phyloP scores from a whole-genome alignment of 805 yeast species.

The Nakazawaea pomicola region DNA sequence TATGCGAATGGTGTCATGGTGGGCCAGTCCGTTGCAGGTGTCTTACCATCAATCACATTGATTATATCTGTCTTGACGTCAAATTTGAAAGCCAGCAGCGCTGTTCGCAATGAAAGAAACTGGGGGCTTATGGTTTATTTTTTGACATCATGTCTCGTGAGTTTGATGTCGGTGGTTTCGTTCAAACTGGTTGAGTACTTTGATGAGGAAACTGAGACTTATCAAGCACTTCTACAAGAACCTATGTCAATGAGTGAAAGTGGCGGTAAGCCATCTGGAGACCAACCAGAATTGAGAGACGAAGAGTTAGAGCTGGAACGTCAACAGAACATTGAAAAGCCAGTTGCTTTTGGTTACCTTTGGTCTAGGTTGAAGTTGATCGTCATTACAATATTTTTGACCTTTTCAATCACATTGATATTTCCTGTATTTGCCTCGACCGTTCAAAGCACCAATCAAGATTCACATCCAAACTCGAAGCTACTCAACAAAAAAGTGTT shows the following conservation, averaged over 20 bases:
- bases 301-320: neutral
- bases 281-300: neutral
- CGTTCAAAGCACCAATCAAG: conserved; percentile 44
- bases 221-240: conserved; percentile 21
- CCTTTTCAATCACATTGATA: conserved; percentile 67
- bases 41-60: conserved; percentile 73
- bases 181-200: conserved; percentile 20
- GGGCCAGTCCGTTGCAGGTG: conserved; percentile 94
- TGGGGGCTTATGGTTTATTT: conserved; percentile 29
- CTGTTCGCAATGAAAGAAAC: neutral
- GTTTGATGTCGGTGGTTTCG: conserved; percentile 12
- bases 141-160: conserved; percentile 20
- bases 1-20: conserved; percentile 90
- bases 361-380: conserved; percentile 61
- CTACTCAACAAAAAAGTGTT: conserved; percentile 44
- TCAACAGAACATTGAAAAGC: conserved; percentile 14
- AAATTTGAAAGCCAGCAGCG: conserved; percentile 8
- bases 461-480: conserved; percentile 17
- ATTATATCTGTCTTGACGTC: conserved; percentile 45
- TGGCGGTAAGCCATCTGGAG: neutral
- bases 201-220: conserved; percentile 16
- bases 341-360: conserved; percentile 55
- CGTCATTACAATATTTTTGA: conserved; percentile 64
- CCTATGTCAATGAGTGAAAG: conserved; percentile 17
- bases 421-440: conserved; percentile 90